A percentile compares a stretch with the other conserved stretches of the same genome.
Conservation (phyloP, 306 rosid genomes). For the Aeschynomene evenia region DNA sequence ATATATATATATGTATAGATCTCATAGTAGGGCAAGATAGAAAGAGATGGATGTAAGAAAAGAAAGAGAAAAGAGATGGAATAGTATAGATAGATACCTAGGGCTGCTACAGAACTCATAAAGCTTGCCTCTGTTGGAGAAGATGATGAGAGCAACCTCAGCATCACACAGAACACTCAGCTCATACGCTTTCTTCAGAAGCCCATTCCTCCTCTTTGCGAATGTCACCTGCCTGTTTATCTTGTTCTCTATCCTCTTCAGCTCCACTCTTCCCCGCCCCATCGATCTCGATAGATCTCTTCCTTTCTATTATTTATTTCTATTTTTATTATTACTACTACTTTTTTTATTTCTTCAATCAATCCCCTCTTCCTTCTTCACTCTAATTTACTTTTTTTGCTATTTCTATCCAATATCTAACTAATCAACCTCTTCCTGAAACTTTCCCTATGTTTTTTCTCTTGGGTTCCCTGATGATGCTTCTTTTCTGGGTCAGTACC, state of each 20-base stretch:
- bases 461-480: slow-evolving; percentile 43
- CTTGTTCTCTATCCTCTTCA: slow-evolving; percentile 97
- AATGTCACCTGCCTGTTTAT: slow-evolving; percentile 94
- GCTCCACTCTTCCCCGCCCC: slow-evolving; percentile 97
- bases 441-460: slow-evolving; percentile 23
- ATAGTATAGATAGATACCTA: slow-evolving; percentile 42
- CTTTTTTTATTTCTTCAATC: too few species aligned
- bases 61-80: background rate
- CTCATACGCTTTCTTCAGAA: slow-evolving; percentile 91
- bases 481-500: slow-evolving; percentile 63
- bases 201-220: slow-evolving; percentile 91
- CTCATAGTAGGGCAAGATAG: slow-evolving; percentile 19
- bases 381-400: background rate
- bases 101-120: slow-evolving; percentile 85
- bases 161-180: slow-evolving; percentile 91
- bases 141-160: slow-evolving; percentile 93
- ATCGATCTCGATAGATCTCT: too few species aligned
- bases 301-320: too few species aligned
- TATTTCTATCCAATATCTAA: slow-evolving; percentile 40
- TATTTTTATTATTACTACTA: too few species aligned
- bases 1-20: too few species aligned
- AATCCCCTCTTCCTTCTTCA: background rate
- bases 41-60: too few species aligned
- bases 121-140: slow-evolving; percentile 89
- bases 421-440: slow-evolving; percentile 24